Evolutionary conservation across 2,329 filamentous ascomycete genomes (phyloP).

Genomic region (Didymella exigua): DNA sequence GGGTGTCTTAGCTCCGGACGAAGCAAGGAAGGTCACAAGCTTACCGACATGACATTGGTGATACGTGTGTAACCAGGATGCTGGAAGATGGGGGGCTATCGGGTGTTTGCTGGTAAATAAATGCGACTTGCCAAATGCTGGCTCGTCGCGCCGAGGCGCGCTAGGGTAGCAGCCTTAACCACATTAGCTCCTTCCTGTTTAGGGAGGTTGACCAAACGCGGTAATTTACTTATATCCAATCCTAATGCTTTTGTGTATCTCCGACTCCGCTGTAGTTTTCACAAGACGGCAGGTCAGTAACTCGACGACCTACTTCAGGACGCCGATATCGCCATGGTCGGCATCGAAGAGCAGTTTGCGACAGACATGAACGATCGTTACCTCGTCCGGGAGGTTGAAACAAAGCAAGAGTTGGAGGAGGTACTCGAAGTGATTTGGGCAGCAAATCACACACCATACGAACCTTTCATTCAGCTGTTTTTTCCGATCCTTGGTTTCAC

Average conservation of each 20-base stretch:
- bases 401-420: conserved; percentile 36
- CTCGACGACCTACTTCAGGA: conserved; percentile 20
- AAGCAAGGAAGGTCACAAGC: conserved; percentile 36
- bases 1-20: conserved; percentile 5
- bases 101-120: conserved; percentile 16
- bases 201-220: conserved; percentile 28
- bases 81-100: conserved; percentile 21
- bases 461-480: conserved; percentile 43
- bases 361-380: conserved; percentile 30
- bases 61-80: conserved; percentile 30
- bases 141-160: conserved; percentile 28
- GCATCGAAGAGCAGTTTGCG: conserved; percentile 19
- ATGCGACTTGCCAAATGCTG: conserved; percentile 28
- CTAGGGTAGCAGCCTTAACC: conserved; percentile 14
- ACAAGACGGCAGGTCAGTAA: conserved; percentile 22
- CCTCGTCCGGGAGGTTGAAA: conserved; percentile 33
- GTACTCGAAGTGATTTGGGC: conserved; percentile 44
- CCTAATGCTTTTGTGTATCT: conserved; percentile 29
- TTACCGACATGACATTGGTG: conserved; percentile 23
- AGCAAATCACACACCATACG: conserved; percentile 45
- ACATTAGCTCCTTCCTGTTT: conserved; percentile 32
- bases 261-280: conserved; percentile 31
- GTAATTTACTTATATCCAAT: conserved; percentile 31
- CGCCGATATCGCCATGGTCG: conserved; percentile 30
- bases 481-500: conserved; percentile 43